Percentiles rank a stretch among this genome's conserved stretches.
Conservation (phyloP, 345 rosid species). For the Limnanthes douglasii region DNA sequence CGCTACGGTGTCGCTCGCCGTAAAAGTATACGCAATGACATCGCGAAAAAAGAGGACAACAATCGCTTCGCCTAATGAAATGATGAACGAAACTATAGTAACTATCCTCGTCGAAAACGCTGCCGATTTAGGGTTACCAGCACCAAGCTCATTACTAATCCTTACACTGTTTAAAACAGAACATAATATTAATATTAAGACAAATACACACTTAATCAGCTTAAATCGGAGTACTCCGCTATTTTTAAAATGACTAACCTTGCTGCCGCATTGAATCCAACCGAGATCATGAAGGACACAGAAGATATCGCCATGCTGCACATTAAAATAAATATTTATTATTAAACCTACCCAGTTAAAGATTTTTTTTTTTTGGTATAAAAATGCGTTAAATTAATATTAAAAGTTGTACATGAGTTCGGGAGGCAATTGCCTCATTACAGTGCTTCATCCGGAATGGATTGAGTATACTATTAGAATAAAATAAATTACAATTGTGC, state of each 20-base stretch:
- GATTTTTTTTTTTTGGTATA: no score
- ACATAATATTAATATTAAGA: background rate
- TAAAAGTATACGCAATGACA: conserved; percentile 29
- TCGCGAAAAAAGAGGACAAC: conserved; percentile 17
- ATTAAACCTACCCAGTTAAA: no score
- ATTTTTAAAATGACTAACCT: conserved; percentile 21
- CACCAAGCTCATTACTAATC: no score
- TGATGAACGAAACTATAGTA: conserved; percentile 15
- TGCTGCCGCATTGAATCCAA: conserved; percentile 72
- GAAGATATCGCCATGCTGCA: conserved; percentile 49
- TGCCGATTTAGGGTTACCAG: conserved; percentile 36
- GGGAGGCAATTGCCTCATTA: no score
- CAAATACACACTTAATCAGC: background rate
- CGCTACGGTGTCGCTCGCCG: conserved; percentile 23
- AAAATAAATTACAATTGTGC: no score
- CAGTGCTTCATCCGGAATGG: no score
- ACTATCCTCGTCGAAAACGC: conserved; percentile 18
- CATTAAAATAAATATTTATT: background rate
- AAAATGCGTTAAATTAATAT: no score
- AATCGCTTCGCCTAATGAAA: conserved; percentile 15
- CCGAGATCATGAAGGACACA: conserved; percentile 43
- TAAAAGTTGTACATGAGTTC: no score
- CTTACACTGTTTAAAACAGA: background rate
- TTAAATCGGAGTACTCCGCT: background rate
- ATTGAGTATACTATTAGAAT: no score